A percentile compares a stretch with the other conserved stretches of the same genome.
phyloP scores from a whole-genome alignment of 2,329 filamentous ascomycete species.

The Trichoderma sp. region DNA sequence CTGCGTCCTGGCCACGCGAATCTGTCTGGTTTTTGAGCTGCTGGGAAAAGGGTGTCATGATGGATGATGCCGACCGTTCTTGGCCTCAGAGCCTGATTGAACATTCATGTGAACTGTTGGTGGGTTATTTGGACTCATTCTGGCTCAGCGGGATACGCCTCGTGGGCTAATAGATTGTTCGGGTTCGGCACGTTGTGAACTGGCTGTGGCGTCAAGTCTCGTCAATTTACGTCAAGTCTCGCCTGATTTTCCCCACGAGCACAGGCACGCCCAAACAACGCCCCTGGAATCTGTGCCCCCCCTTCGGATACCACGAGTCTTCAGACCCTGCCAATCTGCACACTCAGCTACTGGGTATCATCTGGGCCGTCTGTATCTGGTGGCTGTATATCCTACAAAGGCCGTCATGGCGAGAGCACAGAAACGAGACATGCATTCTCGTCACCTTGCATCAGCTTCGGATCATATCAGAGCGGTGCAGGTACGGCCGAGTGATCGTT shows the following conservation, averaged over 20 bases:
- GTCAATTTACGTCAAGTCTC: neutral
- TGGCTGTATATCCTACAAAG: too few relatives aligned
- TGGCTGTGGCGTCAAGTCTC: neutral
- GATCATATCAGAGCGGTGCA: neutral
- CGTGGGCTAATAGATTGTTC: neutral
- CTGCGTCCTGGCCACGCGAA: neutral
- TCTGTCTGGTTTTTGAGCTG: neutral
- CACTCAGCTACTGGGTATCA: too few relatives aligned
- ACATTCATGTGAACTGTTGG: neutral
- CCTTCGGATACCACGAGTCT: neutral
- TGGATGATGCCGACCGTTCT: neutral
- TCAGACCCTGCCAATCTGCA: neutral
- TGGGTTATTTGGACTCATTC: neutral
- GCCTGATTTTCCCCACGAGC: neutral
- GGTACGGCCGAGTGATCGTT: neutral
- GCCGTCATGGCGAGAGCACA: neutral
- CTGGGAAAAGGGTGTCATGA: neutral
- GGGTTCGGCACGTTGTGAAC: constrained; percentile 10
- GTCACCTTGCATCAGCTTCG: neutral
- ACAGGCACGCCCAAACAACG: neutral
- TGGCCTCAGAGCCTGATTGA: neutral
- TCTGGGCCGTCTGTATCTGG: too few relatives aligned
- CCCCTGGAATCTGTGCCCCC: neutral
- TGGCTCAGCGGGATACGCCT: constrained; percentile 1
- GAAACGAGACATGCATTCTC: neutral